Conservation (phyloP, 768 basidiomycete genomes). For the Postia placenta region DNA sequence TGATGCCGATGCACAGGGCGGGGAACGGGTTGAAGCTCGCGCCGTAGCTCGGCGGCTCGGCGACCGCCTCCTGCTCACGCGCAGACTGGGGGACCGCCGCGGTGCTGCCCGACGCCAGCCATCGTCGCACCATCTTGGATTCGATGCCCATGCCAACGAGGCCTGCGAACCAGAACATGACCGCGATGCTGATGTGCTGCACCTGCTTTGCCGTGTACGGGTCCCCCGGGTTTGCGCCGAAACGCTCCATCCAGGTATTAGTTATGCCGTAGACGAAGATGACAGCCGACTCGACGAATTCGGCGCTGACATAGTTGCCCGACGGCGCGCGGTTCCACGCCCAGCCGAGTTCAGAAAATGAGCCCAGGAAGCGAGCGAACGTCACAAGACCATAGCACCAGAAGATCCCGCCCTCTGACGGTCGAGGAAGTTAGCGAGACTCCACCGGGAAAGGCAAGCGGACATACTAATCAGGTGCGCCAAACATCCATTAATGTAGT, state of each 20-base stretch:
- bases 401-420: constrained; percentile 82
- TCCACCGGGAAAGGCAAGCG: constrained; percentile 3
- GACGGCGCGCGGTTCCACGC: constrained; percentile 81
- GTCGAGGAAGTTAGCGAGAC: not conserved
- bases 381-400: constrained; percentile 85
- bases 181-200: constrained; percentile 92
- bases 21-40: constrained; percentile 90
- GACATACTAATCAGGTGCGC: constrained; percentile 87
- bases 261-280: constrained; percentile 88
- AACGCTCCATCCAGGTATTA: constrained; percentile 97
- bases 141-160: constrained; percentile 87
- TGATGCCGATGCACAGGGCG: constrained; percentile 88
- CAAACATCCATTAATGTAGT: constrained; percentile 75
- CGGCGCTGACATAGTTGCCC: constrained; percentile 50
- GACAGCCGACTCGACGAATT: constrained; percentile 71
- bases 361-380: constrained; percentile 92
- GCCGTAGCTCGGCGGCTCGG: constrained; percentile 67
- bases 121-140: constrained; percentile 62
- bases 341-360: constrained; percentile 85
- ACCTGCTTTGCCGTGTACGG: constrained; percentile 89
- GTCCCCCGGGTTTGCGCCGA: constrained; percentile 74
- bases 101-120: constrained; percentile 59
- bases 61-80: constrained; percentile 36
- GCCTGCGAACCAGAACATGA: constrained; percentile 95
- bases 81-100: constrained; percentile 19